These are phyloP conservation scores for Talaromyces sp. DNA, from an alignment of 2,329 filamentous ascomycete genomes.

Conservation along the genomic window DNA sequence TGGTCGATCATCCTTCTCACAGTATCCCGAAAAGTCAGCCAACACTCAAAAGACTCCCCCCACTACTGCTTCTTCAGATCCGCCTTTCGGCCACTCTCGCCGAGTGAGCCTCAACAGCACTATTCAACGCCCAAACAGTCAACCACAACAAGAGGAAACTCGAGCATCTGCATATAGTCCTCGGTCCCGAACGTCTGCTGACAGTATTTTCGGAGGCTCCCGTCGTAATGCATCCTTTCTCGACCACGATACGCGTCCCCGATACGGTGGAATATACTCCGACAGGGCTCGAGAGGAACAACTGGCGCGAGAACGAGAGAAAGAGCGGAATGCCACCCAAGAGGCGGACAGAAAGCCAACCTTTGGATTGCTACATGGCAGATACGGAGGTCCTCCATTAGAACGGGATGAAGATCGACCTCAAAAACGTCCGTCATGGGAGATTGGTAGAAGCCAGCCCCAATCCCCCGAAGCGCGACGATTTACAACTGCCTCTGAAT, in stretches of 20 bases:
- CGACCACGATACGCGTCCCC: constrained; percentile 28
- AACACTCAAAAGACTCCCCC: constrained; percentile 31
- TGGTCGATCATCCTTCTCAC: constrained; percentile 27
- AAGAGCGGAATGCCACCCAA: constrained; percentile 28
- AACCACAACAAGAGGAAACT: constrained; percentile 36
- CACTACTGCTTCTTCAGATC: constrained; percentile 30
- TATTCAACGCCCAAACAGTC: constrained; percentile 39
- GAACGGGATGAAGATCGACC: constrained; percentile 32
- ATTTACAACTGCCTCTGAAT: constrained; percentile 27
- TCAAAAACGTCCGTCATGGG: constrained; percentile 29
- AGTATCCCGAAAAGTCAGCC: constrained; percentile 33
- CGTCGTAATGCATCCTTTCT: constrained; percentile 27
- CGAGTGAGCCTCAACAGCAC: constrained; percentile 43
- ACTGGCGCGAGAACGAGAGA: constrained; percentile 30
- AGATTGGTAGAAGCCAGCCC: constrained; percentile 33
- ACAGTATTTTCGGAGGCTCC: constrained; percentile 21
- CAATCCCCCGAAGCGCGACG: constrained; percentile 36
- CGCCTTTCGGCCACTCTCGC: constrained; percentile 31
- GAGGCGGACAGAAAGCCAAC: constrained; percentile 28
- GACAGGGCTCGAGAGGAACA: constrained; percentile 35
- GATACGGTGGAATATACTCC: constrained; percentile 30
- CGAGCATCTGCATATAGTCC: constrained; percentile 35
- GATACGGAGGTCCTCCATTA: constrained; percentile 29
- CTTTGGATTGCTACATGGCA: constrained; percentile 20
- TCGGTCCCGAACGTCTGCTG: constrained; percentile 25